phyloP scores from a whole-genome alignment of 2,329 filamentous ascomycete species.

The Microdochium nivale region DNA sequence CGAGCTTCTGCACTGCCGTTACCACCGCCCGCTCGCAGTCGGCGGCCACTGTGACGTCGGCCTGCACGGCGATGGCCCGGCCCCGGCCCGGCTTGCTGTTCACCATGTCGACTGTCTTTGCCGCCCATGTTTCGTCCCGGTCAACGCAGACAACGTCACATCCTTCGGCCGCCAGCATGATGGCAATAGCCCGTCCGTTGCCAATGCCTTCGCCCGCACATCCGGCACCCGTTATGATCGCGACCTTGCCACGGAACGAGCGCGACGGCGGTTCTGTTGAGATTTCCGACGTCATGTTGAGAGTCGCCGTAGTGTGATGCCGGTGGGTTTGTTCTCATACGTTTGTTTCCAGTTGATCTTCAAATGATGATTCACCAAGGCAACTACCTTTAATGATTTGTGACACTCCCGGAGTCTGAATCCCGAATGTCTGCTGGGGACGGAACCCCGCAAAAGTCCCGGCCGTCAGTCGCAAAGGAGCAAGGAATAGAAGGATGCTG shows the following conservation, averaged over 20 bases:
- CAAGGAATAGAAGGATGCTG: no score
- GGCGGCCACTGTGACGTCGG: slow-evolving; percentile 43
- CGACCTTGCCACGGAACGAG: slow-evolving; percentile 31
- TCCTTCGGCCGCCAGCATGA: slow-evolving; percentile 51
- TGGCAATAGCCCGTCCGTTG: slow-evolving; percentile 48
- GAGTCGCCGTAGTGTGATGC: not conserved
- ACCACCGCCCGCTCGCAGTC: slow-evolving; percentile 39
- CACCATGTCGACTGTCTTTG: slow-evolving; percentile 45
- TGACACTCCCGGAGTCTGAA: no score
- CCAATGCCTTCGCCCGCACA: slow-evolving; percentile 48
- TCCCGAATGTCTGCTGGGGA: no score
- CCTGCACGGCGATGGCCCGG: slow-evolving; percentile 27
- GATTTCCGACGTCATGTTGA: not conserved
- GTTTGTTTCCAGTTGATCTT: no score
- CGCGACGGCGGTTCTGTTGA: slow-evolving; percentile 21
- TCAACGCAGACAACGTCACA: slow-evolving; percentile 52
- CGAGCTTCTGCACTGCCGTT: slow-evolving; percentile 36
- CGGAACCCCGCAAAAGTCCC: no score
- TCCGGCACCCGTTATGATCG: slow-evolving; percentile 53
- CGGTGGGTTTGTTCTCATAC: not conserved
- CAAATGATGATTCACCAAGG: no score
- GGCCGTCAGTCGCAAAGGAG: no score
- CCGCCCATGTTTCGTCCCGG: slow-evolving; percentile 36
- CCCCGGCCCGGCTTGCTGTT: slow-evolving; percentile 27
- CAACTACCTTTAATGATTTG: no score